phyloP scores from a whole-genome alignment of 208 protist species.

The Acanthamoeba sp. region DNA sequence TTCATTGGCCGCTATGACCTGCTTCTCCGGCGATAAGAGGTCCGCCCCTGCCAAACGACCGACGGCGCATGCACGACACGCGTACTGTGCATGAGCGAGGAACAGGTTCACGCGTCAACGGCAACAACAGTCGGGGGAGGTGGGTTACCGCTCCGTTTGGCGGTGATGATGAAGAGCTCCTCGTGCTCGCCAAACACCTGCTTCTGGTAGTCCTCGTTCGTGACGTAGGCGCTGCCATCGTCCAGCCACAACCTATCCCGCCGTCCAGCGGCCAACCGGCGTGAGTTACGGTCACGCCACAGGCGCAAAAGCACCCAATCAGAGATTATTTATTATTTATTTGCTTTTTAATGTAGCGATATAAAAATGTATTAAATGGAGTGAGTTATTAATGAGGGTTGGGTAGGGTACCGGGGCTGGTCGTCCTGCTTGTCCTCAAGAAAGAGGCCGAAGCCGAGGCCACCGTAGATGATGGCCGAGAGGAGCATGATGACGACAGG shows the following conservation, averaged over 20 bases:
- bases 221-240: conserved; percentile 32
- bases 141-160: neutral
- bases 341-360: neutral
- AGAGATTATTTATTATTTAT: neutral
- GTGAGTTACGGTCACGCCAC: too few species aligned
- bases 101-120: too few species aligned
- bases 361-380: too few species aligned
- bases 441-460: conserved; percentile 22
- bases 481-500: conserved; percentile 57
- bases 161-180: conserved; percentile 7
- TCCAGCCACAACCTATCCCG: conserved; percentile 26
- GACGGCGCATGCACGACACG: too few species aligned
- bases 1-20: neutral
- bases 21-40: conserved; percentile 21
- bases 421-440: conserved; percentile 57
- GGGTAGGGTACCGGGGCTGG: neutral
- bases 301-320: too few species aligned
- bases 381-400: neutral
- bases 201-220: conserved; percentile 37
- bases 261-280: neutral
- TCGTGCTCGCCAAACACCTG: conserved; percentile 54
- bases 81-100: neutral
- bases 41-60: neutral
- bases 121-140: neutral
- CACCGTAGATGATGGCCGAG: neutral